Conservation (phyloP, 2,329 filamentous ascomycete species). For the Leptographium galeiforme region DNA sequence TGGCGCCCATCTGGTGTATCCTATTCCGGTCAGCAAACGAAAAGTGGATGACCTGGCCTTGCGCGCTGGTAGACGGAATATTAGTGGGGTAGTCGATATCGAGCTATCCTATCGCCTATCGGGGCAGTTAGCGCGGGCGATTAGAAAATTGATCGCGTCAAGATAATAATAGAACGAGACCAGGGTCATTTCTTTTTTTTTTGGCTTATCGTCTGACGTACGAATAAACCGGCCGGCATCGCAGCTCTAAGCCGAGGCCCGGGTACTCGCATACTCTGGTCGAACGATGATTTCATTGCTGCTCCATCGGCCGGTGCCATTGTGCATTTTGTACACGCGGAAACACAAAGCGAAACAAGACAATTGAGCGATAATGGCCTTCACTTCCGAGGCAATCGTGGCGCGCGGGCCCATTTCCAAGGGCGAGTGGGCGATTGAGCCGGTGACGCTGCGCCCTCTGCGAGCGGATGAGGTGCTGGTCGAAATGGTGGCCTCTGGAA, state of each 20-base stretch:
- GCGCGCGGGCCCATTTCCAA: constrained; percentile 1
- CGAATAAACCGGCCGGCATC: too few relatives aligned
- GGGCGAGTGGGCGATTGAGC: constrained; percentile 1
- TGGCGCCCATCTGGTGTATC: not conserved
- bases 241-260: too few relatives aligned
- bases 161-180: not conserved
- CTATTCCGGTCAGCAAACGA: not conserved
- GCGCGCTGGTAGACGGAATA: too few relatives aligned
- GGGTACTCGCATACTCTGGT: too few relatives aligned
- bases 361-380: not conserved
- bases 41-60: not conserved
- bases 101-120: too few relatives aligned
- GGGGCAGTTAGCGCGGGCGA: too few relatives aligned
- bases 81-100: too few relatives aligned
- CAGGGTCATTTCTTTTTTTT: too few relatives aligned
- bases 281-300: too few relatives aligned
- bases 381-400: not conserved
- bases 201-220: too few relatives aligned
- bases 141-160: too few relatives aligned
- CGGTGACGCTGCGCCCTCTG: not conserved
- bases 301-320: not conserved
- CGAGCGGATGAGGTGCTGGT: constrained; percentile 12
- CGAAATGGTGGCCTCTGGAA: constrained; percentile 16
- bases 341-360: not conserved
- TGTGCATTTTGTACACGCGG: not conserved